Conservation (phyloP, 495 filamentous ascomycete species). For the Glonium stellatum region DNA sequence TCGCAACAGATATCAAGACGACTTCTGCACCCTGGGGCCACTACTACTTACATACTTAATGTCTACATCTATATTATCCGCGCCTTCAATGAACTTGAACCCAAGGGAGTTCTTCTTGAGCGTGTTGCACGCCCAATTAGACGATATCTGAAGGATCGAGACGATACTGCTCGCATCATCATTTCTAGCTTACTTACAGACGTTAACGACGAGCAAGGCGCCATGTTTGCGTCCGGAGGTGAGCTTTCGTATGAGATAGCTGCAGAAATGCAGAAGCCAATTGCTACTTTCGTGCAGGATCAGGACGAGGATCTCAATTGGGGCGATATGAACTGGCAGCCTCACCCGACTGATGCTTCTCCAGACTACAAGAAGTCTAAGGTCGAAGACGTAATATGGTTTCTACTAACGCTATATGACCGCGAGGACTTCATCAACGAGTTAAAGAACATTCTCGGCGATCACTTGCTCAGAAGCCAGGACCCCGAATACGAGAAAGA, state of each 20-base stretch:
- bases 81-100: constrained; percentile 80
- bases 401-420: constrained; percentile 81
- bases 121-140: constrained; percentile 78
- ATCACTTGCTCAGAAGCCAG: constrained; percentile 64
- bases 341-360: constrained; percentile 86
- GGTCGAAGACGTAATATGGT: constrained; percentile 84
- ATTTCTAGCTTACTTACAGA: constrained; percentile 78
- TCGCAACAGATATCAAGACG: constrained; percentile 58
- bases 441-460: constrained; percentile 75
- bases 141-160: constrained; percentile 82
- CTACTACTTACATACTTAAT: constrained; percentile 80
- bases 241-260: constrained; percentile 69
- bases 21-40: constrained; percentile 79
- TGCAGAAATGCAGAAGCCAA: constrained; percentile 60
- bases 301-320: constrained; percentile 70
- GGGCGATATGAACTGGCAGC: constrained; percentile 86
- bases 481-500: constrained; percentile 68
- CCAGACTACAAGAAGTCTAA: constrained; percentile 87
- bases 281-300: constrained; percentile 37
- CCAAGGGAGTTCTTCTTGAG: constrained; percentile 83
- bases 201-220: constrained; percentile 39
- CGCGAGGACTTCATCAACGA: constrained; percentile 88
- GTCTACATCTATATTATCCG: constrained; percentile 90
- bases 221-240: constrained; percentile 27
- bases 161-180: constrained; percentile 83